Evolutionary conservation across 2,329 filamentous ascomycete species (phyloP), one percentile per base, ranked within the genome.

Genomic region (Pyrenophora graminea): DNA sequence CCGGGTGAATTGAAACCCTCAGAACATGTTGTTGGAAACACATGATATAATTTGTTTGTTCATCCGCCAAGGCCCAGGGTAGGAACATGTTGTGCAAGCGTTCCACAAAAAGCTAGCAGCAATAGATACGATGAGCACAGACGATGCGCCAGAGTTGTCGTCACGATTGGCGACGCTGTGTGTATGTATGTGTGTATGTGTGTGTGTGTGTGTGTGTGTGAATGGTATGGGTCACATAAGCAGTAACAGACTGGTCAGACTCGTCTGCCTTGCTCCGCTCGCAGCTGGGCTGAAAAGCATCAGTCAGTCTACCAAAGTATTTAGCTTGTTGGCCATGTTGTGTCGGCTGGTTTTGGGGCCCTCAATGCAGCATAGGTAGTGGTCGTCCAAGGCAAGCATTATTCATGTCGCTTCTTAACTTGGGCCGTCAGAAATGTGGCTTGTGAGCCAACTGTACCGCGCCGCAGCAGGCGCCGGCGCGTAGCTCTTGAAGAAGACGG

Each of bases 371-470:
- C 37, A 48, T 6, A 31, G 23, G 45, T 6, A 31, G 23, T 33
- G 40, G 40, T 54, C 39, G 46, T 41, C 39, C 30, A 39, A 56
- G 53, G 53, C 50, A 51, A 56, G 30, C 39, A 19, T 41, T 23
- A 25, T 19, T 21, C 48, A 43, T 49, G 33, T 53, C 38, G 38
- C 38, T 50, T 53, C 38, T 34, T 21, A 19, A 41, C 25, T 32
- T 40, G 49, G 45, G 50, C 50, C 4, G 27, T 30, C 9, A 30
- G 27, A 30, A 12, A 30, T 30, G 27, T 40, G 39, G 37, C 47
- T 32, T 37, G 25, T 39, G 48, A 43, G 45, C 45, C 27, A 30
- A 30, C 3, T 30, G 10, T 30, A 30, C 10, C 27, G 27, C 27
- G 27, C 27, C 27, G 9, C 27, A 30, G 10, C 27, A 30, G 9